Percentiles rank a stretch among this genome's conserved stretches.
These are phyloP conservation scores for Cryptococcus sp. DNA, from an alignment of 1,284 basidiomycete species.

Conservation along the genomic window DNA sequence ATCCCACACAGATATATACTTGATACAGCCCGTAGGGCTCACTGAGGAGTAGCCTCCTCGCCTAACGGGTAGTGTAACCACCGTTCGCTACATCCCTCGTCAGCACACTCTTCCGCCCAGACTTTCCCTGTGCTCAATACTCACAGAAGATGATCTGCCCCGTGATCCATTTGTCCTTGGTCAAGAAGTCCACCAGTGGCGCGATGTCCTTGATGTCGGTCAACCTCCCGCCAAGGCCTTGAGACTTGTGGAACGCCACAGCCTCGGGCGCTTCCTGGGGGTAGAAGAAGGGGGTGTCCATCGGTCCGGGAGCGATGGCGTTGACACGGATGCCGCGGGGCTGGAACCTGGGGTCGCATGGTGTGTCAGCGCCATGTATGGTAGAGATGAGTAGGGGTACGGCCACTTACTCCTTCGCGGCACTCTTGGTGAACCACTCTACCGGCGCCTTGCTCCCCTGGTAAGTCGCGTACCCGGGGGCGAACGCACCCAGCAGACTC, in stretches of 20 bases:
- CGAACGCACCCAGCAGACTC: slow-evolving; percentile 21
- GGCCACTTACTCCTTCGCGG: slow-evolving; percentile 17
- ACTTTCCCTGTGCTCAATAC: background rate
- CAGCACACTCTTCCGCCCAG: background rate
- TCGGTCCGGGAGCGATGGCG: background rate
- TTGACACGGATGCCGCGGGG: slow-evolving; percentile 2
- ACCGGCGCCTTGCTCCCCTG: slow-evolving; percentile 29
- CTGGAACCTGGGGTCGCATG: background rate
- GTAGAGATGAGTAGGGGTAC: background rate
- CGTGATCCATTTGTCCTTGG: slow-evolving; percentile 4
- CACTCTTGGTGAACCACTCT: slow-evolving; percentile 28
- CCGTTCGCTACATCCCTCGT: background rate
- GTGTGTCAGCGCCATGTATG: background rate
- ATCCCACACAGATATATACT: too few relatives aligned
- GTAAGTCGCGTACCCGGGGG: slow-evolving; percentile 25
- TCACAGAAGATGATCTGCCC: slow-evolving; percentile 7
- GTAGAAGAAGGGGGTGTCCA: slow-evolving; percentile 7
- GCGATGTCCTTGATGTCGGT: slow-evolving; percentile 4
- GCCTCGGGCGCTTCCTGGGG: slow-evolving; percentile 1
- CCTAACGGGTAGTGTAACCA: slow-evolving; percentile 3
- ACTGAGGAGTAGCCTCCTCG: background rate
- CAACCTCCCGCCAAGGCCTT: slow-evolving; percentile 1
- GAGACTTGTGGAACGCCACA: slow-evolving; percentile 3
- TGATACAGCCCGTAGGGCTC: too few relatives aligned
- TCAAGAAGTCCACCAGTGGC: slow-evolving; percentile 1